Evolutionary conservation across 495 filamentous ascomycete species (phyloP), one percentile per base, ranked within the genome.

Genomic region (Lentithecium fluviatile): DNA sequence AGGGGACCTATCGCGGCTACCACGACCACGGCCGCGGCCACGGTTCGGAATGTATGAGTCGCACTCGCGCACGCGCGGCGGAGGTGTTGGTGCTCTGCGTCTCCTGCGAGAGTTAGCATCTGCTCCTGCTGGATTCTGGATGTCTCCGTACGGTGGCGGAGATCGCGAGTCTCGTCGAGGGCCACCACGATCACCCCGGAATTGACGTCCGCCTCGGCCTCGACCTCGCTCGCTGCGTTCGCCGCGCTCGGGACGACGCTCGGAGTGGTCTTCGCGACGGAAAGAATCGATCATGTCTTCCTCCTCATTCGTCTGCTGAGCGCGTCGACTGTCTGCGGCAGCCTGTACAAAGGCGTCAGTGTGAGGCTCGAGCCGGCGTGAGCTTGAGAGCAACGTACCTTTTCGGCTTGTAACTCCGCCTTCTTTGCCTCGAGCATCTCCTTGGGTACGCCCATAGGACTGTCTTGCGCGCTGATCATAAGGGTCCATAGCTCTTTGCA

Each of bases 341-440:
- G 88, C 88, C 40, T 88, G 71, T 86, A 53, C 92, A 88, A 42
- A 88, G 83, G 93, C 96, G 67, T 8, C 38, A 19, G 34, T 34
- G 42, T 25, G 34, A 20, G 53, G 56, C 40, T 34, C 11, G 46
- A 21, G 20, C 15, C 32, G 45, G 29, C 32, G 20, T 17, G 6
- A 52, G 37, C 29, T 23, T 29, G n/a, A 20, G 25, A 11, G 13
- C 12, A 17, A 49, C 65, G 21, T 73, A 94, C 94, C 85, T 95
- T 95, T 67, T 96, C 90, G 72, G 96, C 90, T 36, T 92, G 87
- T 37, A 98, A 78, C 70, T 97, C 94, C 20, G 88, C 76, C 75
- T 97, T 98, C 79, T 98, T 98, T 3, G 92, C 90, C 70, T 97
- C 95, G 6, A 98, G 71, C 32, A 98, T 78, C 74, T 97, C 93